Conservation (phyloP, 2,329 filamentous ascomycete species). For the Thelonectria olida region DNA sequence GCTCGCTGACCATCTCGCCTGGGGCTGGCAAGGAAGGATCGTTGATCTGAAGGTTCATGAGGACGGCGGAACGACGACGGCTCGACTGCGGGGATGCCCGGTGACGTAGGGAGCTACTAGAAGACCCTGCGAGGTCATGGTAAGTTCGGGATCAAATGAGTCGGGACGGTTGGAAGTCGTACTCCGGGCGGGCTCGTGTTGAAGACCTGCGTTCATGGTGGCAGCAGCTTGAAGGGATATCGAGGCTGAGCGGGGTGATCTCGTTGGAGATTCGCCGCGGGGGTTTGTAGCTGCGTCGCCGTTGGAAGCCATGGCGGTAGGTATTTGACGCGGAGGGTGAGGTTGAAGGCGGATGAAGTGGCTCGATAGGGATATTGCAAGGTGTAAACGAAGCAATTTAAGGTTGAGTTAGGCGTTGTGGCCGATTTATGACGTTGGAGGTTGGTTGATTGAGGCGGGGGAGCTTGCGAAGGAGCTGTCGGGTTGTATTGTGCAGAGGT, state of each 20-base stretch:
- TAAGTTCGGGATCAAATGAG: constrained; percentile 8
- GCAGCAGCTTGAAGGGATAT: constrained; percentile 80
- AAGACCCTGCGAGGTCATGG: constrained; percentile 52
- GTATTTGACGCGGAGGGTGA: neutral
- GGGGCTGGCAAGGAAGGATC: constrained; percentile 74
- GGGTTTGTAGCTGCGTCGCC: constrained; percentile 35
- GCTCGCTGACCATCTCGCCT: constrained; percentile 71
- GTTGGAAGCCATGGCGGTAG: constrained; percentile 43
- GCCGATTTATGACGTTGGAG: constrained; percentile 6
- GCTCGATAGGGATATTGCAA: neutral
- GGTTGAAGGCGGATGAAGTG: neutral
- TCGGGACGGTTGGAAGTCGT: constrained; percentile 34
- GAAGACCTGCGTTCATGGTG: constrained; percentile 79
- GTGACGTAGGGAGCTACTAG: constrained; percentile 61
- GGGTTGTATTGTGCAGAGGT: neutral
- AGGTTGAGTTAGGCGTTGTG: neutral
- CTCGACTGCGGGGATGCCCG: constrained; percentile 57
- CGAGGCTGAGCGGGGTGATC: constrained; percentile 71
- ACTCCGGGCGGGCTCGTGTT: constrained; percentile 70
- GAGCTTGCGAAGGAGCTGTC: constrained; percentile 7
- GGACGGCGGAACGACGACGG: constrained; percentile 72
- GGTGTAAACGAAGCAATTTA: neutral
- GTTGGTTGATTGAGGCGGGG: constrained; percentile 13
- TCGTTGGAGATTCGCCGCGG: constrained; percentile 61
- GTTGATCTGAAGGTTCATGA: constrained; percentile 79